A percentile compares a stretch with the other conserved stretches of the same genome.
Evolutionary conservation across 495 filamentous ascomycete species (phyloP).

Genomic region (Penicillium pulvis): DNA sequence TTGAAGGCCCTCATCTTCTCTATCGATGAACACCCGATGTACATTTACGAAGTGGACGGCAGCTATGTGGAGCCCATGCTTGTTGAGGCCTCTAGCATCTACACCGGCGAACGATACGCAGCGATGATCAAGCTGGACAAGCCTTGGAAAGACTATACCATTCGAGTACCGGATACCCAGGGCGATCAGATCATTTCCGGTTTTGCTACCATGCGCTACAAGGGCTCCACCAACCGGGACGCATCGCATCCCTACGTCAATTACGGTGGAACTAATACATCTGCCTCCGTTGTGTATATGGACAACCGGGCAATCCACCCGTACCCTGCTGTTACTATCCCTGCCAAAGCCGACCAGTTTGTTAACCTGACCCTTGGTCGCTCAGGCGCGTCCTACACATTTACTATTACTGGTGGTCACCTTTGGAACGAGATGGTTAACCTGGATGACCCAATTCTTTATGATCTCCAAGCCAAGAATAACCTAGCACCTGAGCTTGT

Average conservation of each 20-base stretch:
- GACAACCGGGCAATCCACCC: conserved; percentile 31
- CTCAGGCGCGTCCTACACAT: conserved; percentile 38
- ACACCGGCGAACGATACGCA: conserved; percentile 39
- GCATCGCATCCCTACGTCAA: conserved; percentile 38
- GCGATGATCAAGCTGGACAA: conserved; percentile 43
- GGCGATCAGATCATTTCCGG: conserved; percentile 39
- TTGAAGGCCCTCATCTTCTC: conserved; percentile 44
- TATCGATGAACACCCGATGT: conserved; percentile 44
- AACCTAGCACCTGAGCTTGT: conserved; percentile 32
- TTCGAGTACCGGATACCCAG: conserved; percentile 33
- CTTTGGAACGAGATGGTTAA: conserved; percentile 36
- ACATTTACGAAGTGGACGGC: conserved; percentile 45
- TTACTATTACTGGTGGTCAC: conserved; percentile 38
- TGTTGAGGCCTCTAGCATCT: conserved; percentile 32
- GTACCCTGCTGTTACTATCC: conserved; percentile 40
- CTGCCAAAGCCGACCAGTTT: conserved; percentile 44
- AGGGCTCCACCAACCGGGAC: conserved; percentile 11
- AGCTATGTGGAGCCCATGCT: conserved; percentile 37
- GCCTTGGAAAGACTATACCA: conserved; percentile 32
- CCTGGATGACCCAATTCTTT: conserved; percentile 43
- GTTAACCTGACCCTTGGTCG: conserved; percentile 41
- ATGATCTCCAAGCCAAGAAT: conserved; percentile 30
- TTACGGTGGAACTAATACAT: conserved; percentile 38
- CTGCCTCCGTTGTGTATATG: conserved; percentile 36
- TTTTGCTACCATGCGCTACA: conserved; percentile 36